Base-by-base conservation (phyloP, 2,329 filamentous ascomycete genomes). In the Diaporthe sp. region DNA sequence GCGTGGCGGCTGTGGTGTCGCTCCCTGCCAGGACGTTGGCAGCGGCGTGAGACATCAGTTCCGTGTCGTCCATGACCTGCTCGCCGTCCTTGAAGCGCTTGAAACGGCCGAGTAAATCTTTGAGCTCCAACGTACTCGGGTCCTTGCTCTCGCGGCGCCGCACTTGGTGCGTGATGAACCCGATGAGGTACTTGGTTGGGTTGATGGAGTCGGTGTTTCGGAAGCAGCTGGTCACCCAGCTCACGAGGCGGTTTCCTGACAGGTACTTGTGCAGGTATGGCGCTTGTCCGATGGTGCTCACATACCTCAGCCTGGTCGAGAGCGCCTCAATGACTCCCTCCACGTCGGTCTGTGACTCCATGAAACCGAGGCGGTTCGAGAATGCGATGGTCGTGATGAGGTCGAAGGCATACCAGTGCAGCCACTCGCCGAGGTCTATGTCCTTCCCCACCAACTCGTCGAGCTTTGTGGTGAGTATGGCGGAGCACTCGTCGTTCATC, bases 1-100 rank as follows among this genome's bases (percentile, higher is more conserved):
- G 81, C 1, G 84, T 83, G 0, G 85, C 86, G 0, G 88, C 85
- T 0, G 87, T 87, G 13, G 86, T 88, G 74, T 89, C 88, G 6
- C 86, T 86, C 5, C 88, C 88, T 6, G 87, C 87, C 1, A 87
- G 82, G 77, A 73, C 38, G 22, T 35, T 57, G 1, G 58, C 50
- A 25, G 60, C 35, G 0, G 71, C 71, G 33, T 73, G 71, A 13
- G 64, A 55, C 50, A 73, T 45, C 6, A 73, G 38, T 2, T 68
- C 71, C 2, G 38, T 28, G 40, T 58, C 71, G 22, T 38, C 61
- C 71, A 68, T 73, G 0, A 73, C 71, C 50, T 73, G 9, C 60
- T 73, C 71, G 7, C 71, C 71, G 25, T 73, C 71, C 22, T 47
- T 68, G 50, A 35, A 68, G 38, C 71, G 50, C n/a, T 68, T 68